Evolutionary conservation across 352 stramenopile species (phyloP).

Genomic region (Globisporangium alternatum): DNA sequence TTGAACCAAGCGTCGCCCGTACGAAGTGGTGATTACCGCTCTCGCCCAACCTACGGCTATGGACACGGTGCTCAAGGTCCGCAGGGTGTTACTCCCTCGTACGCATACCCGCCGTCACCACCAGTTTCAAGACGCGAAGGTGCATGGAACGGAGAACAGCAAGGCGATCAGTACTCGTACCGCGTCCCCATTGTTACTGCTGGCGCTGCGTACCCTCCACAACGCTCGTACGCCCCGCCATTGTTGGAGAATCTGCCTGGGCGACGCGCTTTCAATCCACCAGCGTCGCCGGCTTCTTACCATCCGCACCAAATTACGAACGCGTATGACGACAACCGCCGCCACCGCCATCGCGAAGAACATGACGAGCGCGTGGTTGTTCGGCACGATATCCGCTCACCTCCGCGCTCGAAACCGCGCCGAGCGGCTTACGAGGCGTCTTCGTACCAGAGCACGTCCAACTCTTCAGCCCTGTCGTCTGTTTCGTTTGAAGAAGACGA

Average conservation of each 20-base stretch:
- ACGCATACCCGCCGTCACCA: neutral
- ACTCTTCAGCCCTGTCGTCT: slow-evolving; percentile 7
- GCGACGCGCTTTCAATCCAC: neutral
- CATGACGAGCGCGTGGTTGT: neutral
- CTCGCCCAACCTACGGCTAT: neutral
- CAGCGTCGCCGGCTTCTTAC: neutral
- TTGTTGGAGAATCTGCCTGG: slow-evolving; percentile 3
- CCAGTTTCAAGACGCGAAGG: neutral
- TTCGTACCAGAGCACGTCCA: slow-evolving; percentile 16
- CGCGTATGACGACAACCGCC: neutral
- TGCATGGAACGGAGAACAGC: neutral
- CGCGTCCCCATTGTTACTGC: neutral
- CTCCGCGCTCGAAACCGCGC: neutral
- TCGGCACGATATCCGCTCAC: neutral
- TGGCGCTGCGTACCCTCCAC: neutral
- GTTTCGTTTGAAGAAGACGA: slow-evolving; percentile 1
- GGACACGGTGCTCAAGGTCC: neutral
- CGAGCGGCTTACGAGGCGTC: neutral
- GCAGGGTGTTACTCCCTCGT: neutral
- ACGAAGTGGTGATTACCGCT: neutral
- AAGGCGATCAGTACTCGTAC: neutral
- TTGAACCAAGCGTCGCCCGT: neutral
- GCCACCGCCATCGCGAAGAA: neutral
- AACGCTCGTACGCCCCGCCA: neutral
- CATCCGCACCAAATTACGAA: neutral